A percentile compares a stretch with the other conserved stretches of the same genome.
Conservation (phyloP, 2,329 filamentous ascomycete genomes). For the Aspergillus texensis region DNA sequence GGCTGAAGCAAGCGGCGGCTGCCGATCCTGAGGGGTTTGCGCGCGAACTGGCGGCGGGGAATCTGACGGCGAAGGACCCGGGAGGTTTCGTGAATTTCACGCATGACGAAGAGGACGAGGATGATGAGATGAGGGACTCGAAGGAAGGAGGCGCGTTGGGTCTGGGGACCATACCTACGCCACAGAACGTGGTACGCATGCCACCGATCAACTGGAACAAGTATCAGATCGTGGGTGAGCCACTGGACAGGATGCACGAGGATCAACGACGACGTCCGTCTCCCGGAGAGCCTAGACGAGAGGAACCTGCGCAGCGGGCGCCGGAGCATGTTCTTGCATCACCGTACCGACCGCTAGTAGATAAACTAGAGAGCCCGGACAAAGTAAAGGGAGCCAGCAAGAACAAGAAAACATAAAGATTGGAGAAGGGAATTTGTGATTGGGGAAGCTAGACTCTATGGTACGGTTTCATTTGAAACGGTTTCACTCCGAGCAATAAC, state of each 20-base stretch:
- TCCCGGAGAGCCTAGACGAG: conserved; percentile 43
- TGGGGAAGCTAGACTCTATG: conserved; percentile 9
- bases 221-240: conserved; percentile 85
- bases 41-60: conserved; percentile 66
- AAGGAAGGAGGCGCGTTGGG: conserved; percentile 13
- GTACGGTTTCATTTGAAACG: background rate
- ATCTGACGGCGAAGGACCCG: conserved; percentile 50
- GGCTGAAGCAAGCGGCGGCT: conserved; percentile 71
- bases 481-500: background rate
- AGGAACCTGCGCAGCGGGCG: conserved; percentile 38
- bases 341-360: conserved; percentile 62
- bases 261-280: conserved; percentile 71
- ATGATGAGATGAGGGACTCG: conserved; percentile 28
- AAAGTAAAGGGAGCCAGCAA: conserved; percentile 35
- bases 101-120: conserved; percentile 41
- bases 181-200: conserved; percentile 81
- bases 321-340: conserved; percentile 58
- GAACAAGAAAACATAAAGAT: conserved; percentile 34
- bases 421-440: background rate
- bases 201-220: conserved; percentile 94
- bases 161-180: conserved; percentile 70
- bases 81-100: conserved; percentile 40
- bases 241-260: conserved; percentile 80
- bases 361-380: conserved; percentile 48
- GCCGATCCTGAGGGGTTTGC: conserved; percentile 72